These are phyloP conservation scores for Diospyros lotus DNA, from an alignment of 148 eudicot genomes.

Conservation along the genomic window DNA sequence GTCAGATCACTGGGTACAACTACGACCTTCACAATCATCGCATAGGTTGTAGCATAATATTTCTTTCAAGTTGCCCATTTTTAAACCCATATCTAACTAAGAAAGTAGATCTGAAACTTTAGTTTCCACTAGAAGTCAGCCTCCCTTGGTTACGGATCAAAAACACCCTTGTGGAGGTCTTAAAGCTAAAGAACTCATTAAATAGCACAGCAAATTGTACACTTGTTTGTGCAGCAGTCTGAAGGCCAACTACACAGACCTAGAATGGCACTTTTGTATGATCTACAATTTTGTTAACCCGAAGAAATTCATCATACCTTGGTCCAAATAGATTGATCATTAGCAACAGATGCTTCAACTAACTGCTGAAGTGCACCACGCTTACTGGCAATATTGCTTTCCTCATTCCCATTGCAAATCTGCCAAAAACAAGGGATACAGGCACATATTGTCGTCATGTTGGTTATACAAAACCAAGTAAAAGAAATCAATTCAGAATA, in stretches of 20 bases:
- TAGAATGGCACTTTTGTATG: background rate
- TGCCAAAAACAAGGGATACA: conserved; percentile 16
- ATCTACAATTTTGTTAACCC: background rate
- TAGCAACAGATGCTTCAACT: conserved; percentile 63
- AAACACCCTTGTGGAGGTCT: background rate
- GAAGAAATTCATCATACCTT: conserved; percentile 46
- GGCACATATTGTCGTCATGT: background rate
- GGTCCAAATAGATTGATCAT: conserved; percentile 75
- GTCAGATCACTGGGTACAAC: background rate
- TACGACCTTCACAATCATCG: background rate
- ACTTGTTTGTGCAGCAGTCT: background rate
- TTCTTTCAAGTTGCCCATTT: background rate
- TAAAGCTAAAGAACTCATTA: background rate
- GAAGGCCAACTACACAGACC: background rate
- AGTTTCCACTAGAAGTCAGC: background rate
- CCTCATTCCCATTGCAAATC: conserved; percentile 74
- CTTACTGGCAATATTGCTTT: conserved; percentile 49
- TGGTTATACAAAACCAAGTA: conserved; percentile 9
- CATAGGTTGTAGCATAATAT: background rate
- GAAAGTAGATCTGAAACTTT: background rate
- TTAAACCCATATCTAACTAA: background rate
- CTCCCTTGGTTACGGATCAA: background rate
- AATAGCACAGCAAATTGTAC: background rate
- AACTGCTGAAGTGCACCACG: conserved; percentile 69
- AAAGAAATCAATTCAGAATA: conserved; percentile 10